Conservation (phyloP, 768 basidiomycete genomes). For the Suillus lakei region DNA sequence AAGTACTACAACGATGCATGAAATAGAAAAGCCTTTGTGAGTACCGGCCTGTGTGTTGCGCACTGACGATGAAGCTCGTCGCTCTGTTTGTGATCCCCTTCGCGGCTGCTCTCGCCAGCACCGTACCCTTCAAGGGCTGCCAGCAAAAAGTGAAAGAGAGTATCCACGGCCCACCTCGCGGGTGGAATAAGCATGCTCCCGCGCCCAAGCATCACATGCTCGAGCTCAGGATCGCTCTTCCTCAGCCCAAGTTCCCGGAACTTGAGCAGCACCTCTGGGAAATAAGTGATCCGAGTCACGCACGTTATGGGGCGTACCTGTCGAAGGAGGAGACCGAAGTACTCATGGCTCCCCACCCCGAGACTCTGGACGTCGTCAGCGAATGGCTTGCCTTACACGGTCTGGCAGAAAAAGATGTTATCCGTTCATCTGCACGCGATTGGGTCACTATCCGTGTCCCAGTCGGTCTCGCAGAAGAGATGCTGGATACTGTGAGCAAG, state of each 20-base stretch:
- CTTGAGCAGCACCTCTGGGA: slow-evolving; percentile 59
- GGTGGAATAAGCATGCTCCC: slow-evolving; percentile 50
- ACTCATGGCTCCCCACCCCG: slow-evolving; percentile 60
- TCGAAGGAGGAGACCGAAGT: slow-evolving; percentile 69
- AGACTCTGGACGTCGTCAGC: slow-evolving; percentile 57
- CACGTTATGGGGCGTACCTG: slow-evolving; percentile 59
- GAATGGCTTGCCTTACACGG: slow-evolving; percentile 67
- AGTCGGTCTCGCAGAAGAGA: slow-evolving; percentile 62
- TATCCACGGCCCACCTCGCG: slow-evolving; percentile 46
- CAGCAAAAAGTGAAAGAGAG: slow-evolving; percentile 52
- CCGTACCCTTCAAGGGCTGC: slow-evolving; percentile 14
- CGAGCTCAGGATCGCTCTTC: slow-evolving; percentile 60
- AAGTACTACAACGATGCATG: background rate
- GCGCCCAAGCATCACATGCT: slow-evolving; percentile 53
- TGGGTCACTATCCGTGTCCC: slow-evolving; percentile 69
- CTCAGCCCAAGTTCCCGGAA: slow-evolving; percentile 52
- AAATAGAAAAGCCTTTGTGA: background rate
- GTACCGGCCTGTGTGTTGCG: background rate
- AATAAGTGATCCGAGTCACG: slow-evolving; percentile 60
- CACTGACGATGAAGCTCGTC: background rate
- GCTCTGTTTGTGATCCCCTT: slow-evolving; percentile 5
- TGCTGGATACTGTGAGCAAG: slow-evolving; percentile 67
- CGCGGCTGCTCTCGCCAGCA: slow-evolving; percentile 16
- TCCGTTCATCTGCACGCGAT: slow-evolving; percentile 67
- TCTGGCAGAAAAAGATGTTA: slow-evolving; percentile 48